Conservation (phyloP, 1,284 basidiomycete species). For the Boletus smithii region DNA sequence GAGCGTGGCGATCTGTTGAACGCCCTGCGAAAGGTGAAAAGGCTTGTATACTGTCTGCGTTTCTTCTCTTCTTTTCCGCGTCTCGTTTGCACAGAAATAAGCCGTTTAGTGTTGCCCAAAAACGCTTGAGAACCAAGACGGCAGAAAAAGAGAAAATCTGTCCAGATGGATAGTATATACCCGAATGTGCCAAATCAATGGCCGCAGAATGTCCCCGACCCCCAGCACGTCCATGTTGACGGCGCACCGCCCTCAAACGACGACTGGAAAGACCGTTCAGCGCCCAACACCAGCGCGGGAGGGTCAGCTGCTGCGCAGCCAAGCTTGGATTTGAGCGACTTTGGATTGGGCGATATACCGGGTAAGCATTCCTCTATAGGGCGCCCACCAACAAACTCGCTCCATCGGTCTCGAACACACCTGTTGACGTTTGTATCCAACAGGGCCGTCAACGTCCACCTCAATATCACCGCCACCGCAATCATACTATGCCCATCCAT, state of each 20-base stretch:
- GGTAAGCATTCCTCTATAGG: constrained; percentile 35
- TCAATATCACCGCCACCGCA: constrained; percentile 40
- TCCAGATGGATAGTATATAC: constrained; percentile 51
- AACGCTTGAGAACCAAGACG: constrained; percentile 46
- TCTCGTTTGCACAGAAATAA: constrained; percentile 48
- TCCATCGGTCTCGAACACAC: constrained; percentile 2
- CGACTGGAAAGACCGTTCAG: constrained; percentile 47
- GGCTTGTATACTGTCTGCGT: constrained; percentile 37
- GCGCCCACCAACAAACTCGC: constrained; percentile 24
- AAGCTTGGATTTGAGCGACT: constrained; percentile 44
- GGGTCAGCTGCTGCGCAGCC: constrained; percentile 34
- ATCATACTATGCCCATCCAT: constrained; percentile 38
- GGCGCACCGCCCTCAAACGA: constrained; percentile 35
- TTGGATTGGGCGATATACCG: constrained; percentile 38
- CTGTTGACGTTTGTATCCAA: constrained; percentile 19
- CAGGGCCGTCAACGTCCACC: constrained; percentile 35
- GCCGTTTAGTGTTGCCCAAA: constrained; percentile 50
- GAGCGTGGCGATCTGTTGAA: constrained; percentile 35
- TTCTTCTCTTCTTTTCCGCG: constrained; percentile 38
- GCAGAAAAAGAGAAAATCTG: constrained; percentile 43
- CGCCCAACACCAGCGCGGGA: constrained; percentile 26
- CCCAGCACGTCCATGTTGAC: constrained; percentile 41
- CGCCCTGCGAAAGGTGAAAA: constrained; percentile 39
- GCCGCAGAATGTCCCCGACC: constrained; percentile 44
- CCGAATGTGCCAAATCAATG: constrained; percentile 51